phyloP scores from a whole-genome alignment of 2,329 filamentous ascomycete genomes.

The Stagonosporopsis cucurbitacearum region DNA sequence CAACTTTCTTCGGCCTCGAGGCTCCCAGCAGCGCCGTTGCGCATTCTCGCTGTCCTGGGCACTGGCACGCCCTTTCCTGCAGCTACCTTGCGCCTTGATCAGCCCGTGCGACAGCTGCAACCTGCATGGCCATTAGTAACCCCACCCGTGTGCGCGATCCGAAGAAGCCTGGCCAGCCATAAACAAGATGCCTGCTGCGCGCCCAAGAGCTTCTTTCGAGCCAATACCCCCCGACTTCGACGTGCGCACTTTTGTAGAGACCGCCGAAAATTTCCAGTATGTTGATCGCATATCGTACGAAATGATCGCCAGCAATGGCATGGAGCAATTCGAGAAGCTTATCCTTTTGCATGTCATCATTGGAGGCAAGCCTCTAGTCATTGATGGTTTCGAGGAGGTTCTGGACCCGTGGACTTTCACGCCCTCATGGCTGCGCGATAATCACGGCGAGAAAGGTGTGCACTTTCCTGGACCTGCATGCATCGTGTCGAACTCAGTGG shows the following conservation, averaged over 20 bases:
- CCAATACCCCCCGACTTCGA: conserved; percentile 88
- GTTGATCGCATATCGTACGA: conserved; percentile 79
- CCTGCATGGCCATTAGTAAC: not conserved
- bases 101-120: not conserved
- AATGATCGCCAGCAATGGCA: conserved; percentile 77
- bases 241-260: conserved; percentile 75
- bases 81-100: not conserved
- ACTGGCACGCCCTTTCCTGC: not conserved
- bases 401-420: conserved; percentile 82
- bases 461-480: not conserved
- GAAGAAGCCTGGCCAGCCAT: not conserved
- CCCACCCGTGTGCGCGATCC: not conserved
- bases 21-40: not conserved
- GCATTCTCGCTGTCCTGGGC: not conserved
- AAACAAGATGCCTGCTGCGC: conserved; percentile 73
- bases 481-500: conserved; percentile 26
- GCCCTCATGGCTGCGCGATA: conserved; percentile 77
- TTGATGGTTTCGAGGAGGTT: conserved; percentile 83
- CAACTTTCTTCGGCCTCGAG: not conserved
- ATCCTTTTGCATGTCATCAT: conserved; percentile 82
- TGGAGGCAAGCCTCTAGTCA: conserved; percentile 85
- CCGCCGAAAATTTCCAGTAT: conserved; percentile 84
- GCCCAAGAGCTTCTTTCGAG: conserved; percentile 88
- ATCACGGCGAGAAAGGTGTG: conserved; percentile 79
- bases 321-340: conserved; percentile 83